Evolutionary conservation across 176 grass and related monocot species (phyloP).

Genomic region (Panicum miliaceum): DNA sequence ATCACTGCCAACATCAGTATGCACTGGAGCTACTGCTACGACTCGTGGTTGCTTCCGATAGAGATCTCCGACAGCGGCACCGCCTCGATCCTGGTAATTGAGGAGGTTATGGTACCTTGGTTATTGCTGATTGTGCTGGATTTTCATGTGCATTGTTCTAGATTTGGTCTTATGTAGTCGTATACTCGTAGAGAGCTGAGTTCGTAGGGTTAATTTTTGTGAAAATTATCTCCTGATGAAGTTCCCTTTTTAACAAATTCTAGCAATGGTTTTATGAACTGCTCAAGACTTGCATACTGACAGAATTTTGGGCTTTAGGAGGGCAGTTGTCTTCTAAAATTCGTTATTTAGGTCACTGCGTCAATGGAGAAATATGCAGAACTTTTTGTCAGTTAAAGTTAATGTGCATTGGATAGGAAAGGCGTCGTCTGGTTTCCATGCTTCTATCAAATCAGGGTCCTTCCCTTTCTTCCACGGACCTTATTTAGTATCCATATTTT

Average conservation of each 20-base stretch:
- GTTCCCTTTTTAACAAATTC: neutral
- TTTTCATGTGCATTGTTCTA: constrained; percentile 31
- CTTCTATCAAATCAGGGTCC: neutral
- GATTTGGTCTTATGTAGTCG: neutral
- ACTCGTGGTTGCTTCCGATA: constrained; percentile 58
- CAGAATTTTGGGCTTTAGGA: neutral
- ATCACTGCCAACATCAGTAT: constrained; percentile 72
- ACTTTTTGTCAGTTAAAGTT: neutral
- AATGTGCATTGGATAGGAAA: neutral
- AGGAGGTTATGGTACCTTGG: neutral
- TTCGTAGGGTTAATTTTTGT: neutral
- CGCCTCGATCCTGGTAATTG: constrained; percentile 71
- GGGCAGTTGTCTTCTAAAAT: neutral
- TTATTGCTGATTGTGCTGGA: neutral
- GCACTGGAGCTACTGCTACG: constrained; percentile 79
- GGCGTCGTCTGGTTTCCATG: neutral
- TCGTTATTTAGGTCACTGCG: neutral
- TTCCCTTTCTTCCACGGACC: constrained; percentile 9
- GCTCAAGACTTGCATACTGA: neutral
- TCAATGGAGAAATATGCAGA: neutral
- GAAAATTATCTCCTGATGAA: neutral
- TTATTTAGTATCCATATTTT: neutral
- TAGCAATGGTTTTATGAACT: neutral
- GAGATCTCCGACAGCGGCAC: constrained; percentile 68
- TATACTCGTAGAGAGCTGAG: neutral